Conservation (phyloP, 75 land plant species). For the Sequoia sempervirens region DNA sequence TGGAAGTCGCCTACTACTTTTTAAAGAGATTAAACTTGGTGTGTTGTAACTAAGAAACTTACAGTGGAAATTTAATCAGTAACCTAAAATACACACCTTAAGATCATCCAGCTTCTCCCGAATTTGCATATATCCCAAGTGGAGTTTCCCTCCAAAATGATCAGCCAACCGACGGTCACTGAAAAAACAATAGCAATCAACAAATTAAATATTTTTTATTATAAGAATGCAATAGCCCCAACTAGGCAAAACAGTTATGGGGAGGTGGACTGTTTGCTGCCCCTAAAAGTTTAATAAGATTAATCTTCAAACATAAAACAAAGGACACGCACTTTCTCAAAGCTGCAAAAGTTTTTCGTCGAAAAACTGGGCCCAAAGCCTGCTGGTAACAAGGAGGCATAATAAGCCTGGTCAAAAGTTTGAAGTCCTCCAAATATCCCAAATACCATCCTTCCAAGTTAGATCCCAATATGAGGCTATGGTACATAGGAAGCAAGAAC, state of each 20-base stretch:
- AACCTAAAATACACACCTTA: conserved; percentile 41
- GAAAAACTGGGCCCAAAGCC: conserved; percentile 74
- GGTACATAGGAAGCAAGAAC: neutral
- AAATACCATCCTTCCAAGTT: conserved; percentile 20
- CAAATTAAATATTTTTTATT: neutral
- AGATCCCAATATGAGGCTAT: neutral
- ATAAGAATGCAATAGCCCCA: neutral
- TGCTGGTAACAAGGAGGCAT: conserved; percentile 80
- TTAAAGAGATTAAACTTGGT: conserved; percentile 4
- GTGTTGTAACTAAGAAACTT: neutral
- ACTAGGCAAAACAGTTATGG: neutral
- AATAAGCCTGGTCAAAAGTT: conserved; percentile 46
- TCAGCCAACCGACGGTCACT: conserved; percentile 97
- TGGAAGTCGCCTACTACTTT: conserved; percentile 9
- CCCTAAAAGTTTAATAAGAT: conserved; percentile 32
- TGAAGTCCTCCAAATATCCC: conserved; percentile 47
- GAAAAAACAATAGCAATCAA: conserved; percentile 19
- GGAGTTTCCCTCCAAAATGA: conserved; percentile 99
- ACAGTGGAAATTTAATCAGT: neutral
- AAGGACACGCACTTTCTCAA: conserved; percentile 66
- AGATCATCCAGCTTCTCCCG: conserved; percentile 94
- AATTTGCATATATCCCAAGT: conserved; percentile 95
- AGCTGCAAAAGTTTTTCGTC: conserved; percentile 77
- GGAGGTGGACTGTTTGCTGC: conserved; percentile 11
- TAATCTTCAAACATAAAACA: conserved; percentile 45